Evolutionary conservation across 768 basidiomycete species (phyloP), one percentile per base, ranked within the genome.

Genomic region (Podaxis sp.): DNA sequence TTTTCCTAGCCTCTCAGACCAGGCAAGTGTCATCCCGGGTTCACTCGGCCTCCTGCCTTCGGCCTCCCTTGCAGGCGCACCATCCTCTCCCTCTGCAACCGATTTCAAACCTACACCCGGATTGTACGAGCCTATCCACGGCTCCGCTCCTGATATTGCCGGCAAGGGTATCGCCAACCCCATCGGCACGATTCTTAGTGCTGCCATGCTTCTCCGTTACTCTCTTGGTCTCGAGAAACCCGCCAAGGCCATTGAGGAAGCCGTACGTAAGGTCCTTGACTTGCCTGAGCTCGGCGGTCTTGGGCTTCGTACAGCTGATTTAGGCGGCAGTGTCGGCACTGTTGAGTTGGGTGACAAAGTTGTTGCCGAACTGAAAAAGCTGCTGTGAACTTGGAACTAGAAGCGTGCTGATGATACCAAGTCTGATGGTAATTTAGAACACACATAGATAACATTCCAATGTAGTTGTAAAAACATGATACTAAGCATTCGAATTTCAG

Each of bases 41-140:
- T 99, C 97, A 30, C 87, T 99, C 10, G 97, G 97, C 56, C 84
- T 99, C 22, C 82, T 99, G 13, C 96, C 97, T 13, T 99, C 97
- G 12, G 97, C 97, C 33, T 98, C 96, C 13, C 86, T 99, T 8
- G 93, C 96, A 2, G 95, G 94, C 50, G 92, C 93, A 24, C 95
- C 81, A 64, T 90, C 86, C 12, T 70, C 80, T 5, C 82, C 79
- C 66, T 88, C 85, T 1, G 56, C 62, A 24, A 77, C 84, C 28
- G 79, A 84, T 64, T 90, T 89, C 74, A 91, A 90, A 72, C 87
- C 91, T 5, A 90, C 91, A 2, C 76, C 85, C 17, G 97, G 97
- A 46, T 79, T 99, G 48, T 99, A 99, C 80, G 97, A 99, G 77
- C 97, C 97, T 55, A 97, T 97, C 66, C 95, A 96, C 71, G 93